Conservation (phyloP, 495 filamentous ascomycete genomes). For the Sordaria brevicollis region DNA sequence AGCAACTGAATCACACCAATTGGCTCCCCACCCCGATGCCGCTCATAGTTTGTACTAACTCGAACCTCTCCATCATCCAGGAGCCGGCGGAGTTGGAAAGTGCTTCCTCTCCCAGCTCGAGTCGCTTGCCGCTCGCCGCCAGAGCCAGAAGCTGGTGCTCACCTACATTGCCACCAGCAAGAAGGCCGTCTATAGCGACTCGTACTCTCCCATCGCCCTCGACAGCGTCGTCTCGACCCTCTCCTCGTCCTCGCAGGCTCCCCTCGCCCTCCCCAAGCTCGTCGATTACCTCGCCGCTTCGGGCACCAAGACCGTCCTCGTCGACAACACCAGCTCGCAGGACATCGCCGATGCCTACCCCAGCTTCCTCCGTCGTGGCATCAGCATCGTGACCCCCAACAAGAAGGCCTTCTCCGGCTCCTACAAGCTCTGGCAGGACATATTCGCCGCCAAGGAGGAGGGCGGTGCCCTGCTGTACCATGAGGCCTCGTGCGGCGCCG, state of each 20-base stretch:
- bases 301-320: constrained; percentile 63
- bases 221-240: constrained; percentile 44
- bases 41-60: constrained; percentile 1
- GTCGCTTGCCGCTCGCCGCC: constrained; percentile 41
- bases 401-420: constrained; percentile 89
- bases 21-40: neutral
- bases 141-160: constrained; percentile 52
- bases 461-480: constrained; percentile 76
- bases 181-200: constrained; percentile 56
- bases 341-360: constrained; percentile 73
- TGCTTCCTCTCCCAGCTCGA: constrained; percentile 77
- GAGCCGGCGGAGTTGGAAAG: constrained; percentile 86
- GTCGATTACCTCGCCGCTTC: constrained; percentile 58
- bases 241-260: constrained; percentile 44
- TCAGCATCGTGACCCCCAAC: constrained; percentile 90
- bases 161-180: constrained; percentile 73
- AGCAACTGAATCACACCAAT: neutral
- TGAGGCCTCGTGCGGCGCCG: constrained; percentile 85
- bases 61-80: constrained; percentile 34
- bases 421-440: constrained; percentile 67
- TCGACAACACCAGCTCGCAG: constrained; percentile 90
- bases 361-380: constrained; percentile 60
- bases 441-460: constrained; percentile 54
- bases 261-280: constrained; percentile 53
- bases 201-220: constrained; percentile 49